Percentiles rank a stretch among this genome's conserved stretches.
Evolutionary conservation across 202 grass and related monocot species (phyloP).

Genomic region (Schoenoplectus tabernaemontani): DNA sequence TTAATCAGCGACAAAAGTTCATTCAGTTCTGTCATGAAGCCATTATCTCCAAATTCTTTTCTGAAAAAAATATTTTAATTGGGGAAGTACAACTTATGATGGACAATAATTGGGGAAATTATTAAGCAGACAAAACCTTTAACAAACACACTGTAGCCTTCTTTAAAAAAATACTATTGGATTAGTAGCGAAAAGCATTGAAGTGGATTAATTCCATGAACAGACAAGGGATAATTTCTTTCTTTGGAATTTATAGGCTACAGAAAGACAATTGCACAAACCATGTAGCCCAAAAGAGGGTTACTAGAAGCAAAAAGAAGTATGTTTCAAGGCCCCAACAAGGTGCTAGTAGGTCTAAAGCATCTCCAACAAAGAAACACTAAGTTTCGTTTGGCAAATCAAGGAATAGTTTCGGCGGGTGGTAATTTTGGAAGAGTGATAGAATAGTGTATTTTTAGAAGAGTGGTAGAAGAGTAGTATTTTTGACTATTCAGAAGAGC

Average conservation of each 20-base stretch:
- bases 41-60: background rate
- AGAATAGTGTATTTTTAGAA: no score
- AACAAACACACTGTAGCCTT: background rate
- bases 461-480: no score
- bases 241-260: constrained; percentile 23
- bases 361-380: background rate
- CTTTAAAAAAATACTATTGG: background rate
- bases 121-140: constrained; percentile 13
- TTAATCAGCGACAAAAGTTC: background rate
- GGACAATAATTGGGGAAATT: constrained; percentile 17
- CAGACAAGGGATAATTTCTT: constrained; percentile 1
- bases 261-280: constrained; percentile 15
- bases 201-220: constrained; percentile 17
- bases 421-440: no score
- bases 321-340: constrained; percentile 13
- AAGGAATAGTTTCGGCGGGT: no score
- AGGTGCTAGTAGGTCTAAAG: background rate
- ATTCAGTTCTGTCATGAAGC: background rate
- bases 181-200: background rate
- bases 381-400: no score
- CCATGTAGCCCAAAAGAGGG: background rate
- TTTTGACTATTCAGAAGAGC: no score
- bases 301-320: background rate
- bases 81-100: background rate
- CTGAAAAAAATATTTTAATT: background rate